Evolutionary conservation across 2,329 filamentous ascomycete genomes (phyloP).

Genomic region (Pleochaeta shiraiana): DNA sequence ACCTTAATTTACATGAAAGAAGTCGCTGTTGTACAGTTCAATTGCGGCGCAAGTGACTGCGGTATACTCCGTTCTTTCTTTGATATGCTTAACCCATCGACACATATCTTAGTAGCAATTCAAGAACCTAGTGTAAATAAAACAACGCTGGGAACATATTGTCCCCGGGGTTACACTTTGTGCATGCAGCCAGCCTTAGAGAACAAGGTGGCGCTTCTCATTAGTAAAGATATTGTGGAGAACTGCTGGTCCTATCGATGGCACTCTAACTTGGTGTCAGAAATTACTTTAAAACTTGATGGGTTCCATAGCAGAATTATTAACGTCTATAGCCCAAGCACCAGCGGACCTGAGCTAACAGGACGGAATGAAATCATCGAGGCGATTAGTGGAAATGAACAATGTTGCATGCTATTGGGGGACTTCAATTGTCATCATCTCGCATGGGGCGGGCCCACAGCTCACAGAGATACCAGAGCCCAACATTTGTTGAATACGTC

Average conservation of each 20-base stretch:
- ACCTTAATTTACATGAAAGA: background rate
- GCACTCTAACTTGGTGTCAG: background rate
- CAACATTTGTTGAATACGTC: background rate
- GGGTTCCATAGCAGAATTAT: background rate
- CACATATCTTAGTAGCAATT: background rate
- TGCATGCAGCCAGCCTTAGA: background rate
- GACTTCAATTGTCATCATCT: constrained; percentile 4
- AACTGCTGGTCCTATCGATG: background rate
- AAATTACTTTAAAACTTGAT: background rate
- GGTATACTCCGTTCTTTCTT: background rate
- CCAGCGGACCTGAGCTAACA: background rate
- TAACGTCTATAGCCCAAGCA: background rate
- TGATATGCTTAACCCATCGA: background rate
- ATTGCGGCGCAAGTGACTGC: background rate
- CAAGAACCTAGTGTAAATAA: background rate
- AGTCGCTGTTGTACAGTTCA: background rate
- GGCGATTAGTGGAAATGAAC: background rate
- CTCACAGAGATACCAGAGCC: background rate
- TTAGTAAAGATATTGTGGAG: background rate
- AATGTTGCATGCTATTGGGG: background rate
- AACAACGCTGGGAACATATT: background rate
- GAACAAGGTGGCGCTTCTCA: background rate
- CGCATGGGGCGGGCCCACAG: background rate
- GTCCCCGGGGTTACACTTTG: background rate
- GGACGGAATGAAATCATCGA: background rate